Evolutionary conservation across 2,329 filamentous ascomycete species (phyloP).

Genomic region (Colletotrichum scovillei): DNA sequence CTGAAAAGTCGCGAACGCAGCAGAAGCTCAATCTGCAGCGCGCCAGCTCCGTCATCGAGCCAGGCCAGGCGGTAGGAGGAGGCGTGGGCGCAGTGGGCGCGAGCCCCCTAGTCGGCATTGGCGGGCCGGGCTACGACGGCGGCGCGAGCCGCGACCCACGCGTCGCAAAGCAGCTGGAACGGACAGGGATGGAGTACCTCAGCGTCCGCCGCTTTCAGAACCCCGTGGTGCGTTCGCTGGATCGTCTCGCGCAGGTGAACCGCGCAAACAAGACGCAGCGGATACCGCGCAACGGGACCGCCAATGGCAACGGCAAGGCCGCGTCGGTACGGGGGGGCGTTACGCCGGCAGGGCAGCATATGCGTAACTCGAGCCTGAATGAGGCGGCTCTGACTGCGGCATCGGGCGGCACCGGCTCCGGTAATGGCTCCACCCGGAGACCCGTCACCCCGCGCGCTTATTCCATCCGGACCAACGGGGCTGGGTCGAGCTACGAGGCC

Average conservation of each 20-base stretch:
- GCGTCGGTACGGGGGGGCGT: constrained; percentile 35
- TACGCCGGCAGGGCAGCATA: constrained; percentile 44
- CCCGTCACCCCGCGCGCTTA: constrained; percentile 45
- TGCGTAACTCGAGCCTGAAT: constrained; percentile 51
- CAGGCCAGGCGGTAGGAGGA: constrained; percentile 58
- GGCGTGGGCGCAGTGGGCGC: constrained; percentile 53
- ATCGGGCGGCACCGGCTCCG: constrained; percentile 38
- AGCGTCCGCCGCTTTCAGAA: constrained; percentile 80
- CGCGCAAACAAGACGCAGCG: constrained; percentile 61
- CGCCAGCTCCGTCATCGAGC: constrained; percentile 78
- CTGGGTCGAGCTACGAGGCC: constrained; percentile 57
- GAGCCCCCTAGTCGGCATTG: constrained; percentile 62
- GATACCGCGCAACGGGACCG: constrained; percentile 56
- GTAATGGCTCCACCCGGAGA: constrained; percentile 38
- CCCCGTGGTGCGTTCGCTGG: constrained; percentile 73
- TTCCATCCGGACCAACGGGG: constrained; percentile 52
- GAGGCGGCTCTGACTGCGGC: constrained; percentile 17
- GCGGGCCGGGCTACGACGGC: constrained; percentile 66
- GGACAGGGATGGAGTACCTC: constrained; percentile 79
- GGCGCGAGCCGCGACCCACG: constrained; percentile 67
- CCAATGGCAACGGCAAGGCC: constrained; percentile 51
- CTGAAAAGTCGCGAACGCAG: constrained; percentile 75
- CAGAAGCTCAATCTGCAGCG: constrained; percentile 82
- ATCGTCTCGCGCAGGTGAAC: constrained; percentile 45
- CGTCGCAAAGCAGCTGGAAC: constrained; percentile 73